Conservation (phyloP, 352 stramenopile species). For the Pythium myriotylum region DNA sequence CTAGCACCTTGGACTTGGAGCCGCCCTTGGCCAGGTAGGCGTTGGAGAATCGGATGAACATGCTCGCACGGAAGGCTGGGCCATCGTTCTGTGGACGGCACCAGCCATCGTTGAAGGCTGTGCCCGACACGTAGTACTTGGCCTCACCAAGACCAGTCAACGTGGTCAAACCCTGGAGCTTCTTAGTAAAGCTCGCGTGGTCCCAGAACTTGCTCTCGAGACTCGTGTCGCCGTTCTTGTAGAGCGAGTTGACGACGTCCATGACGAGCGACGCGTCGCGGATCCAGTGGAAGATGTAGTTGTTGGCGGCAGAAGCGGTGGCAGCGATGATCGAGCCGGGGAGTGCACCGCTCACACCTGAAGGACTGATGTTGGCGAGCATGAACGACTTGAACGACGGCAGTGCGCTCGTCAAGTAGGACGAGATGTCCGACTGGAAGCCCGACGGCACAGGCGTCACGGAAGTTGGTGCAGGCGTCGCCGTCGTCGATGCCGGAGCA, state of each 20-base stretch:
- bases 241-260: conserved; percentile 21
- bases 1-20: conserved; percentile 6
- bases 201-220: conserved; percentile 29
- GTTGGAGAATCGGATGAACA: conserved; percentile 32
- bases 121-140: conserved; percentile 32
- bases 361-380: conserved; percentile 30
- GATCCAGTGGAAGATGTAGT: conserved; percentile 33
- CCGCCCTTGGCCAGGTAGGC: conserved; percentile 29
- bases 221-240: conserved; percentile 19
- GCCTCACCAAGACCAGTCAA: conserved; percentile 24
- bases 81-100: conserved; percentile 35
- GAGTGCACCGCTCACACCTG: conserved; percentile 17
- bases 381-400: conserved; percentile 25
- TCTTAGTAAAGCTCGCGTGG: conserved; percentile 30
- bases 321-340: conserved; percentile 26
- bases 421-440: conserved; percentile 24
- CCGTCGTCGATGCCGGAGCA: conserved; percentile 31
- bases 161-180: conserved; percentile 23
- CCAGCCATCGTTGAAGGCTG: conserved; percentile 29
- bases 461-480: conserved; percentile 19
- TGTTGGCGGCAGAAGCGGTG: conserved; percentile 13
- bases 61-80: conserved; percentile 24
- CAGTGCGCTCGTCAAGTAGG: conserved; percentile 4
- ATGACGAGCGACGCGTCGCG: conserved; percentile 27
- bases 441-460: conserved; percentile 9